These are phyloP conservation scores for Leishmania mexicana DNA, from an alignment of 208 protist genomes.

Conservation along the genomic window DNA sequence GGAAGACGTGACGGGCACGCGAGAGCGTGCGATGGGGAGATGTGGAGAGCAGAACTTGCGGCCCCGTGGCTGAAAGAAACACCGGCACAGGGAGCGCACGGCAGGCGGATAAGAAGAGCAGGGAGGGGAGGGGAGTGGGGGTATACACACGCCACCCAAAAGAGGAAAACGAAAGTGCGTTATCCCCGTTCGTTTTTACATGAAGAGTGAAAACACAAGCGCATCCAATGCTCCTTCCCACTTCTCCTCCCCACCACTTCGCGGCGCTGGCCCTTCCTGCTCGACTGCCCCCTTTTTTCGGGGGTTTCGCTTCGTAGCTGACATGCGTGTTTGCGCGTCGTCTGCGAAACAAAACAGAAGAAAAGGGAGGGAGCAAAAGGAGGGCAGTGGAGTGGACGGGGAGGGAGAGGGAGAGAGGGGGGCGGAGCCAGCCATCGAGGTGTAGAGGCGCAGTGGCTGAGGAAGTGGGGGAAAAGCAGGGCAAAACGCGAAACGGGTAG, in stretches of 20 bases:
- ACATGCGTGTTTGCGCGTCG: background rate
- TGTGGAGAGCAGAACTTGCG: background rate
- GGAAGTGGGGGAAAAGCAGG: background rate
- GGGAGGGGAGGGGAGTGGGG: background rate
- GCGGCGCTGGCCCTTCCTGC: background rate
- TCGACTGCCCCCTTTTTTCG: background rate
- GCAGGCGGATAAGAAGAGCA: background rate
- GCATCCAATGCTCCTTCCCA: background rate
- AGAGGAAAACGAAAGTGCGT: background rate
- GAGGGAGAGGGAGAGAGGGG: background rate
- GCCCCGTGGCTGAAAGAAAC: background rate
- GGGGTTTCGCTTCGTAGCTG: background rate
- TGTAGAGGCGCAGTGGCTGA: background rate
- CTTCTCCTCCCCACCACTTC: background rate
- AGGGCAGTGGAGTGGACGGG: background rate
- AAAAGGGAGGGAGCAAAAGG: background rate
- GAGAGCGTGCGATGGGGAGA: background rate
- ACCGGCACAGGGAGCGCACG: background rate
- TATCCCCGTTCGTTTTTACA: too few species aligned
- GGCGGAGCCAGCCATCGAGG: background rate
- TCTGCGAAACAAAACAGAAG: background rate
- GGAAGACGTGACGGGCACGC: background rate
- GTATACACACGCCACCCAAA: too few species aligned
- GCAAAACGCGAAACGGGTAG: background rate
- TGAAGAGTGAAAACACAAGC: too few species aligned